A percentile compares a stretch with the other conserved stretches of the same genome.
phyloP scores from a whole-genome alignment of 495 filamentous ascomycete genomes.

The Aspergillus bertholletiae region DNA sequence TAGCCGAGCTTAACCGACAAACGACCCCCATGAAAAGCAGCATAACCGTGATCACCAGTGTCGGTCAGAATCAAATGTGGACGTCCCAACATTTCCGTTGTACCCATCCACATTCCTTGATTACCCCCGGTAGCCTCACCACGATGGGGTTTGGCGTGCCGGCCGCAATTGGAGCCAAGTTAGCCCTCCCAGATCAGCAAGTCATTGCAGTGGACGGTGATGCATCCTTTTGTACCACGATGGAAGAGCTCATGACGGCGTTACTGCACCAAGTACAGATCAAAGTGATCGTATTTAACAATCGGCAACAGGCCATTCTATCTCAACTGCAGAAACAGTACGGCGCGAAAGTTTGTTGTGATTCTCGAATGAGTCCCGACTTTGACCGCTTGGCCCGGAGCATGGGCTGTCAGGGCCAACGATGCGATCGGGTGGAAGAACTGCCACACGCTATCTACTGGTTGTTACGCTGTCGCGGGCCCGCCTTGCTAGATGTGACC shows the following conservation, averaged over 20 bases:
- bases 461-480: constrained; percentile 56
- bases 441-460: constrained; percentile 66
- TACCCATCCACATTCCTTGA: constrained; percentile 82
- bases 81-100: constrained; percentile 91
- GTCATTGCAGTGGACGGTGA: constrained; percentile 96
- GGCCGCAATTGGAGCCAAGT: constrained; percentile 90
- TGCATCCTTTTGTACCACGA: constrained; percentile 92
- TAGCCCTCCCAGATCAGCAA: constrained; percentile 78
- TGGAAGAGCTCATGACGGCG: constrained; percentile 86
- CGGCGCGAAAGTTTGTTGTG: constrained; percentile 90
- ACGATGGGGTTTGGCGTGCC: constrained; percentile 96
- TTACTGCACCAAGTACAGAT: constrained; percentile 89
- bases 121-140: constrained; percentile 88
- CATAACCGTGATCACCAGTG: constrained; percentile 86
- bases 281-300: constrained; percentile 90
- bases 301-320: constrained; percentile 93
- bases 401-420: constrained; percentile 60
- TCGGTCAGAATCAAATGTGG: constrained; percentile 99
- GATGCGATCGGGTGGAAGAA: constrained; percentile 55
- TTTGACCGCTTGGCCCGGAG: constrained; percentile 45
- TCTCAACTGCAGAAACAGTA: constrained; percentile 96
- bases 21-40: constrained; percentile 65
- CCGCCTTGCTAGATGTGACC: constrained; percentile 52
- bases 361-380: constrained; percentile 85
- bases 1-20: constrained; percentile 68